A percentile compares a stretch with the other conserved stretches of the same genome.
These are phyloP conservation scores for Phytophthora aleatoria DNA, from an alignment of 352 stramenopile species.

Conservation along the genomic window DNA sequence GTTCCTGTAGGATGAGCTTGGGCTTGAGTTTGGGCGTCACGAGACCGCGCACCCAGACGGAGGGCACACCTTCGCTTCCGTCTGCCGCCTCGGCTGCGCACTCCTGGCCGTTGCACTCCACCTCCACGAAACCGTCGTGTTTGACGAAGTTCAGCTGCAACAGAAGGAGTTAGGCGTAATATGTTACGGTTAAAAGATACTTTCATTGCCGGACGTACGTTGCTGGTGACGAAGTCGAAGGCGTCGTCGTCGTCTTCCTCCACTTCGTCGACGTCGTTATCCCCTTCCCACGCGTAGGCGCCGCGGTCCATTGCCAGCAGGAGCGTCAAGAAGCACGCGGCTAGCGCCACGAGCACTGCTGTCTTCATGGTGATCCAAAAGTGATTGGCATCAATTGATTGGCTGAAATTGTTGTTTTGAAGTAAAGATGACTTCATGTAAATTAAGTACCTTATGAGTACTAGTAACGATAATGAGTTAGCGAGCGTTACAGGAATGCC, in stretches of 20 bases:
- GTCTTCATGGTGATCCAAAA: constrained; percentile 29
- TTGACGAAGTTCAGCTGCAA: constrained; percentile 37
- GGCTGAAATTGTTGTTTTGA: constrained; percentile 4
- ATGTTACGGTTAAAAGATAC: constrained; percentile 3
- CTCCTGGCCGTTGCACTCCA: constrained; percentile 42
- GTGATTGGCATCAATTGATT: constrained; percentile 17
- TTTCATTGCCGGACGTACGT: constrained; percentile 16
- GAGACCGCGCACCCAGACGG: constrained; percentile 52
- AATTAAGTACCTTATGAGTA: too few relatives aligned
- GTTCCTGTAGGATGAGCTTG: constrained; percentile 53
- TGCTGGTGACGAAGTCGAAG: constrained; percentile 44
- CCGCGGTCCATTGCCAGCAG: constrained; percentile 11
- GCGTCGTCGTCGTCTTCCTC: constrained; percentile 37
- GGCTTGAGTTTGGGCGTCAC: constrained; percentile 55
- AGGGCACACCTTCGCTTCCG: constrained; percentile 20
- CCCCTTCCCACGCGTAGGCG: constrained; percentile 20
- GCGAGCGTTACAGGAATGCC: too few relatives aligned
- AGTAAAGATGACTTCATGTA: not conserved
- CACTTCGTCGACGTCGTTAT: constrained; percentile 34
- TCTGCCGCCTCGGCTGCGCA: constrained; percentile 26
- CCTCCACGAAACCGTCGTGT: constrained; percentile 33
- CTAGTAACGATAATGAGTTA: too few relatives aligned
- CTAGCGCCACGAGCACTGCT: constrained; percentile 20
- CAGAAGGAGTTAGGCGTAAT: not conserved
- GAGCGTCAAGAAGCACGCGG: constrained; percentile 21